Evolutionary conservation across 169 alveolate species (phyloP), one percentile per base, ranked within the genome.

Genomic region (Cryptosporidium xiaoi): DNA sequence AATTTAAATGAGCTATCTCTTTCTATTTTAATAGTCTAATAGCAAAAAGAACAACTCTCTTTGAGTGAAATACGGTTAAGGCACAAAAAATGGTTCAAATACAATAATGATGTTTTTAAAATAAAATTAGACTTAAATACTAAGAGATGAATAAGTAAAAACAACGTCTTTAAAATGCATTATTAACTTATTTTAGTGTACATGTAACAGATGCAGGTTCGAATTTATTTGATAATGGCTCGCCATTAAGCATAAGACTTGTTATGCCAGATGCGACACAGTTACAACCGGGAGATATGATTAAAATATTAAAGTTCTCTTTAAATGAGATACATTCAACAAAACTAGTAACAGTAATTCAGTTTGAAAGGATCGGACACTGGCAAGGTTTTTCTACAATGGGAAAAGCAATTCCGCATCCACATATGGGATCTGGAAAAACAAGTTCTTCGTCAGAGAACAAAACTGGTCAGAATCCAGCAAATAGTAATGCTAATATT

Each of bases 141-240:
- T 6, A 40, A 8, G 48, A 8, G 48, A n/a, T 36, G 18, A 34
- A 5, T 36, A 0, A 34, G 15, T 66, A 29, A 15, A 24, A 15
- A 29, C 51, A 48, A 51, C 51, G 18, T 51, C 34, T 15, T 69
- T 40, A 8, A 40, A 8, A 6, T 29, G 18, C 2, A 55, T 29
- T 15, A 7, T 33, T 5, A 3, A 18, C 56, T 62, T 34, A 13
- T 40, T 29, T 60, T 48, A 77, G 87, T 18, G 87, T 77, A 20
- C 87, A 77, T 15, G 87, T 77, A 7, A 62, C 87, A 44, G 87
- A 77, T 77, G 87, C 87, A 31, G 87, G 87, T n/a, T 77, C 87
- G 5, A 77, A 77, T 77, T 33, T 77, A 66, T 62, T 60, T 62
- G 87, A 77, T 8, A 77, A 62, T 33, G 87, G 87, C 8, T 56